phyloP scores from a whole-genome alignment of 257 asterid species.

The Solanum sitiens region DNA sequence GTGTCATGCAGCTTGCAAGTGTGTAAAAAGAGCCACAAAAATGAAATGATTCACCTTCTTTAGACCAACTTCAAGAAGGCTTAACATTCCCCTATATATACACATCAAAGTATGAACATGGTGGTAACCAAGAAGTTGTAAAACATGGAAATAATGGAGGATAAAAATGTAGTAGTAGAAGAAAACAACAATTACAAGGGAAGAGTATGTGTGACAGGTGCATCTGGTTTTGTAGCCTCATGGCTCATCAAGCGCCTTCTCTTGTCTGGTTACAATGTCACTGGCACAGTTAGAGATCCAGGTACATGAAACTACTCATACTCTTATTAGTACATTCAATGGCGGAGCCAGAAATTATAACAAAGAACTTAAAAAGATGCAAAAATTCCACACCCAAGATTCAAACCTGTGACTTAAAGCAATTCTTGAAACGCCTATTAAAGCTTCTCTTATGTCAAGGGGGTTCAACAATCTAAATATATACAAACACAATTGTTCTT shows the following conservation, averaged over 20 bases:
- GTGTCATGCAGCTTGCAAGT: not conserved
- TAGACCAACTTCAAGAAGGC: not conserved
- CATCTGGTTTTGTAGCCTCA: slow-evolving; percentile 81
- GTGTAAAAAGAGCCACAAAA: slow-evolving; percentile 4
- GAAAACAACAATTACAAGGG: slow-evolving; percentile 27
- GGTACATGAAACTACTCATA: slow-evolving; percentile 12
- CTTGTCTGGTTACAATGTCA: slow-evolving; percentile 54
- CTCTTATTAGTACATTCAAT: not conserved
- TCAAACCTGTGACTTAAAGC: not conserved
- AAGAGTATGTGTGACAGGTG: slow-evolving; percentile 86
- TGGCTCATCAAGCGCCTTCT: slow-evolving; percentile 86
- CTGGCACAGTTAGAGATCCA: slow-evolving; percentile 86
- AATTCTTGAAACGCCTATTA: not conserved
- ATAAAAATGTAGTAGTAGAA: not conserved
- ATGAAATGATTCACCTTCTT: slow-evolving; percentile 29
- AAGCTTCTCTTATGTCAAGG: not conserved
- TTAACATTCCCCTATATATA: not conserved
- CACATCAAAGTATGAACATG: not conserved
- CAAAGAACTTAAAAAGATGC: not conserved
- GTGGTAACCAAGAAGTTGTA: not conserved
- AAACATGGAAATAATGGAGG: not conserved
- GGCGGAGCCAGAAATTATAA: not conserved
- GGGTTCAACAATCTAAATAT: not conserved
- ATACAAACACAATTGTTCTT: too few species aligned
- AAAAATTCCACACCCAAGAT: too few species aligned